These are phyloP conservation scores for Botrytis tulipae DNA, from an alignment of 2,329 filamentous ascomycete genomes.

Conservation along the genomic window DNA sequence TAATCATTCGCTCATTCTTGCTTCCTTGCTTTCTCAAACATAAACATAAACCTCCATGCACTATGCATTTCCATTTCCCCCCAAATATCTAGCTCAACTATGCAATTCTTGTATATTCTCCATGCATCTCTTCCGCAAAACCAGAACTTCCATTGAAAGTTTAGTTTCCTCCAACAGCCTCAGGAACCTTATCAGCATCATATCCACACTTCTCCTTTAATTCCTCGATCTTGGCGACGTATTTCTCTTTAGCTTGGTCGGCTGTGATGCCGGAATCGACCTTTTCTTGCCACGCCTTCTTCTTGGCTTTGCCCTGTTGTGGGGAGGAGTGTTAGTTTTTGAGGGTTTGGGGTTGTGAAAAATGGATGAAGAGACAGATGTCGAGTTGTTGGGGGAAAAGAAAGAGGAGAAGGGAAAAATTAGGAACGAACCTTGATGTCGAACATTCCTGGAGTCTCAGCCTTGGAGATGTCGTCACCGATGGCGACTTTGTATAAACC, in stretches of 20 bases:
- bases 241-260: constrained; percentile 71
- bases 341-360: neutral
- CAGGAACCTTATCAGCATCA: constrained; percentile 62
- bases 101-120: neutral
- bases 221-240: constrained; percentile 69
- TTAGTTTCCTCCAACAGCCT: constrained; percentile 47
- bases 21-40: neutral
- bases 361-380: constrained; percentile 38
- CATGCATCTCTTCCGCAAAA: neutral
- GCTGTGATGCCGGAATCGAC: constrained; percentile 60
- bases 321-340: neutral
- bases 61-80: neutral
- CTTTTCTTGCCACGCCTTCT: constrained; percentile 71
- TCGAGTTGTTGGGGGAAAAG: constrained; percentile 37
- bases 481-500: constrained; percentile 58
- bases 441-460: constrained; percentile 64
- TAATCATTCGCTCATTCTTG: neutral
- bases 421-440: constrained; percentile 56
- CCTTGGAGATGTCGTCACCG: constrained; percentile 56
- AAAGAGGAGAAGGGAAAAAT: neutral
- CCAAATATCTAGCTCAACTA: neutral
- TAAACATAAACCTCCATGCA: neutral
- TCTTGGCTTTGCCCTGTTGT: constrained; percentile 70
- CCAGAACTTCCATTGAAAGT: neutral
- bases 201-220: constrained; percentile 70